phyloP scores from a whole-genome alignment of 106 monocot genomes.

The Acanthochlamys bracteata region DNA sequence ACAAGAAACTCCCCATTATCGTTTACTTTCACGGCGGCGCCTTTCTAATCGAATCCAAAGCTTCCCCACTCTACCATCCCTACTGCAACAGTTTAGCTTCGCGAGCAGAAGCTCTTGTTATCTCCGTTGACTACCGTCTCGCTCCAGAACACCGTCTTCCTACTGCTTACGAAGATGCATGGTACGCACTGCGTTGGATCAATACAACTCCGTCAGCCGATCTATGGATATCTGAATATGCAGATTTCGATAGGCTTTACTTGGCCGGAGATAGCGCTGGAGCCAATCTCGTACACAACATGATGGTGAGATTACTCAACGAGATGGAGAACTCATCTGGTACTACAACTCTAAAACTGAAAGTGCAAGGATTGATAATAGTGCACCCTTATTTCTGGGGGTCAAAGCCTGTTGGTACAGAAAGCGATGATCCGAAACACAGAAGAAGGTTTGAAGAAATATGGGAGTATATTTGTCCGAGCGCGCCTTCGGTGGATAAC shows the following conservation, averaged over 20 bases:
- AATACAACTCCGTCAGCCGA: slow-evolving; percentile 15
- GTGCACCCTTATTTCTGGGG: slow-evolving; percentile 42
- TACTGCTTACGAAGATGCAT: slow-evolving; percentile 6
- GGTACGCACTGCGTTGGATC: slow-evolving; percentile 36
- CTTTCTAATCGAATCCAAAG: slow-evolving; percentile 10
- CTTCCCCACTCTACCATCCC: slow-evolving; percentile 7
- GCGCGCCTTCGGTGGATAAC: not conserved
- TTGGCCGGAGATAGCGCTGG: slow-evolving; percentile 50
- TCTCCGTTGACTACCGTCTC: slow-evolving; percentile 23
- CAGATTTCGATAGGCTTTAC: slow-evolving; percentile 28
- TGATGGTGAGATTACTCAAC: slow-evolving; percentile 24
- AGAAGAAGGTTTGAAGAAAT: not conserved
- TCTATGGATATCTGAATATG: slow-evolving; percentile 35
- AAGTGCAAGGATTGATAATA: slow-evolving; percentile 35
- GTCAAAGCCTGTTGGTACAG: slow-evolving; percentile 2
- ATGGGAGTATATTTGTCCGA: slow-evolving; percentile 13
- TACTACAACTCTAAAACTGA: no score
- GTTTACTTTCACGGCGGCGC: slow-evolving; percentile 26
- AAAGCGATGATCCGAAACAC: not conserved
- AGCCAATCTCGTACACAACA: slow-evolving; percentile 43
- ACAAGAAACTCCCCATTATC: slow-evolving; percentile 22
- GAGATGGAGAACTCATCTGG: not conserved
- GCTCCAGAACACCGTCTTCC: slow-evolving; percentile 23
- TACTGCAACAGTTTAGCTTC: slow-evolving; percentile 8
- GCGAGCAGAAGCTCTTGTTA: slow-evolving; percentile 1